phyloP scores from a whole-genome alignment of 108 stramenopile genomes.

The Skeletonema potamos region DNA sequence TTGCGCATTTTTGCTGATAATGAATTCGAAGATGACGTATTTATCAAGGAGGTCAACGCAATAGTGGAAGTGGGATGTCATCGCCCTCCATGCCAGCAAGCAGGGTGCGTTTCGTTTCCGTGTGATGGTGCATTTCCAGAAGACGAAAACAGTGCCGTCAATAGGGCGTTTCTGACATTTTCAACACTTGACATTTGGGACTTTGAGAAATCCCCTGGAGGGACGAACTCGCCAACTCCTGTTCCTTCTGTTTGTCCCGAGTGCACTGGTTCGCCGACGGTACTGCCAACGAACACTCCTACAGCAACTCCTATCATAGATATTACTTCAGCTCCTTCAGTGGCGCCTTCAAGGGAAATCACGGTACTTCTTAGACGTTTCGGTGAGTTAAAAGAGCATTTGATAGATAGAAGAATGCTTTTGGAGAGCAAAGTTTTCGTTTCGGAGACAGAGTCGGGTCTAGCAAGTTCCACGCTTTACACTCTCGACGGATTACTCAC shows the following conservation, averaged over 20 bases:
- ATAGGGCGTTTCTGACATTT: slow-evolving; percentile 26
- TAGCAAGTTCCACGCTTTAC: slow-evolving; percentile 20
- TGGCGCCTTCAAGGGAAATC: slow-evolving; percentile 5
- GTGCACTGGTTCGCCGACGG: slow-evolving; percentile 5
- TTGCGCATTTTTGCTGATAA: slow-evolving; percentile 26
- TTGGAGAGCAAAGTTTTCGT: slow-evolving; percentile 27
- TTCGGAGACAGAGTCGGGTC: slow-evolving; percentile 1
- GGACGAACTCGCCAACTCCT: slow-evolving; percentile 26
- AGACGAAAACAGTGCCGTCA: slow-evolving; percentile 6
- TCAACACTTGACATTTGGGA: slow-evolving; percentile 16
- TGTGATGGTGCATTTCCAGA: slow-evolving; percentile 18
- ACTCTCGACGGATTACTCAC: slow-evolving; percentile 35
- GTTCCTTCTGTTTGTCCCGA: slow-evolving; percentile 3
- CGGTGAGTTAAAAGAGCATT: slow-evolving; percentile 5
- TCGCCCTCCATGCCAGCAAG: slow-evolving; percentile 27
- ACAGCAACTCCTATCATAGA: slow-evolving; percentile 12
- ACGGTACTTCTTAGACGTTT: neutral
- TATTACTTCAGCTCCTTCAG: slow-evolving; percentile 6
- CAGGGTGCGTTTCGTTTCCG: slow-evolving; percentile 24
- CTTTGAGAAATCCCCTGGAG: slow-evolving; percentile 15
- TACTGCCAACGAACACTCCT: slow-evolving; percentile 12
- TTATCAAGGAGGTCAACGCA: slow-evolving; percentile 14
- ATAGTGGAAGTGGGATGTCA: slow-evolving; percentile 39
- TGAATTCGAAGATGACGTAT: slow-evolving; percentile 15
- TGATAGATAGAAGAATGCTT: slow-evolving; percentile 1